Evolutionary conservation across 73 alveolate genomes (phyloP).

Genomic region (Paramecium bursaria): DNA sequence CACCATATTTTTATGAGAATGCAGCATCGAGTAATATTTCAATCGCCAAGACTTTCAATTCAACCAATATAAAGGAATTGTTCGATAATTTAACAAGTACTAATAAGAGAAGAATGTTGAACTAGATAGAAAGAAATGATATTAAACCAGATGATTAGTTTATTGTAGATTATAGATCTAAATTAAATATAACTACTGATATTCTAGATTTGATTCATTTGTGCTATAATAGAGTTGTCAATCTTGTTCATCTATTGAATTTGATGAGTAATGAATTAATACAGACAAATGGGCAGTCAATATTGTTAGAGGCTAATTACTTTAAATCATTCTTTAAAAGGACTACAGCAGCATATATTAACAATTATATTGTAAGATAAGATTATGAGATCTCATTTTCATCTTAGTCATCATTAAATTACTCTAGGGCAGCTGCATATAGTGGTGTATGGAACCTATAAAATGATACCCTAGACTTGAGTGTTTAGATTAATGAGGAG

Average conservation of each 20-base stretch:
- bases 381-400: background rate
- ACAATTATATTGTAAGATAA: background rate
- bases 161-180: background rate
- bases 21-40: no score
- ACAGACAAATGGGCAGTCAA: background rate
- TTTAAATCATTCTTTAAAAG: background rate
- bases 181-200: background rate
- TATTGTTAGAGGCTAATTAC: background rate
- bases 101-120: background rate
- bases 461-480: background rate
- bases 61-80: background rate
- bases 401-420: background rate
- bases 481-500: background rate
- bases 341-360: background rate
- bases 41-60: no score
- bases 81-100: conserved; percentile 8
- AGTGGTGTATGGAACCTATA: conserved; percentile 19
- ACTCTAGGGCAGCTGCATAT: background rate
- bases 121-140: background rate
- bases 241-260: background rate
- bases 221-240: background rate
- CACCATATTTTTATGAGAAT: no score
- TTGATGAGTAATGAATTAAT: background rate
- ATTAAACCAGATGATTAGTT: background rate
- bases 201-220: conserved; percentile 5